Percentiles rank a stretch among this genome's conserved stretches.
phyloP scores from a whole-genome alignment of 805 yeast genomes.

The Gaillardinia entomophila region DNA sequence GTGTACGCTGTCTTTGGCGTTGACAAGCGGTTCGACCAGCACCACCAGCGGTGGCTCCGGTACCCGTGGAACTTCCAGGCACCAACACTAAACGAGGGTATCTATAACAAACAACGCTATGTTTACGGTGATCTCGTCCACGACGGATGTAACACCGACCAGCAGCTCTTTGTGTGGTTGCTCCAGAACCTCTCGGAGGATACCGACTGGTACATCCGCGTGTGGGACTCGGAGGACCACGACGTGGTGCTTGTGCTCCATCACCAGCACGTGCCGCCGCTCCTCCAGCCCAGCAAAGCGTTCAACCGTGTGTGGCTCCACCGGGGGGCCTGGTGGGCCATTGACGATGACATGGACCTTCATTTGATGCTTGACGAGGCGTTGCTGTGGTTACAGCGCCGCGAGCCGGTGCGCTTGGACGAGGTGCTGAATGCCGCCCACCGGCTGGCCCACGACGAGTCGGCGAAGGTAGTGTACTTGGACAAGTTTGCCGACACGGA shows the following conservation, averaged over 20 bases:
- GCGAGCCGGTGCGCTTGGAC: too few relatives aligned
- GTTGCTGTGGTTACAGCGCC: too few relatives aligned
- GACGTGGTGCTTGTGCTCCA: slow-evolving; percentile 46
- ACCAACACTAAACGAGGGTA: too few relatives aligned
- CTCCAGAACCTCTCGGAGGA: slow-evolving; percentile 30
- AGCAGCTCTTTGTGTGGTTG: slow-evolving; percentile 37
- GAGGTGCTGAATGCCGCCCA: too few relatives aligned
- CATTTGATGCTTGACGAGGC: not conserved
- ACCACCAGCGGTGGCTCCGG: too few relatives aligned
- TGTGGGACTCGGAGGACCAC: slow-evolving; percentile 46
- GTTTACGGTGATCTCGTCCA: slow-evolving; percentile 37
- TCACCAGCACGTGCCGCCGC: not conserved
- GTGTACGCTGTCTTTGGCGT: too few relatives aligned
- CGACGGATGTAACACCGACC: slow-evolving; percentile 41
- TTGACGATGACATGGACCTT: not conserved
- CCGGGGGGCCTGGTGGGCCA: not conserved
- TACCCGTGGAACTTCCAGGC: too few relatives aligned
- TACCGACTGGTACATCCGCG: slow-evolving; percentile 37
- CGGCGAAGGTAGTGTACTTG: too few relatives aligned
- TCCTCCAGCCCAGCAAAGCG: not conserved
- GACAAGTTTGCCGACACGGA: too few relatives aligned
- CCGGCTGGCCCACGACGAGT: too few relatives aligned
- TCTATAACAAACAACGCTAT: too few relatives aligned
- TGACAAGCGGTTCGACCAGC: too few relatives aligned
- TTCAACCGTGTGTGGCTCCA: not conserved